Evolutionary conservation across 768 basidiomycete genomes (phyloP), one percentile per base, ranked within the genome.

Genomic region (Phaffia tasmanica): DNA sequence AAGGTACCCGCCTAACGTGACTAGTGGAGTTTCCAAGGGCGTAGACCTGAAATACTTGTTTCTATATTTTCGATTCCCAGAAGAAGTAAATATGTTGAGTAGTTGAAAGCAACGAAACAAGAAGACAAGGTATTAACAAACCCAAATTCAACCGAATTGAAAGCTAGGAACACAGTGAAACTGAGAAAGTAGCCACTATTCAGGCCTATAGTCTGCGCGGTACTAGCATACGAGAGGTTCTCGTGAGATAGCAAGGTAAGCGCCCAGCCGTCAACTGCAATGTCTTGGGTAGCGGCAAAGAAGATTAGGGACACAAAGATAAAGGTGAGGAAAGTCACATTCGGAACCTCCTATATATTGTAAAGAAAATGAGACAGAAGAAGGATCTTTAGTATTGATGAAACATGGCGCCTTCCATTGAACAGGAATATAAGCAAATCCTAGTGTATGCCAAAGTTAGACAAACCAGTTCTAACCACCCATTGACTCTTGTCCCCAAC

Each of bases 281-380:
- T 98, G 76, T 98, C 93, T 84, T 99, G 95, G 0, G 95, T 99
- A 8, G 95, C 95, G 21, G 95, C 92, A 72, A 98, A 88, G 71
- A 91, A 83, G 46, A 99, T 93, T 49, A 99, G 83, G 35, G 85
- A 81, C 1, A 91, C 89, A 74, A 97, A 99, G 25, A 92, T 78
- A 58, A 82, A 78, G 3, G 94, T 94, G 53, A 99, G 79, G 71
- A 86, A 83, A 25, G 77, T 72, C 32, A 99, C 80, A 76, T 94
- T 82, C 48, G 91, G 81, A 56, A 83, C 83, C 16, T 94, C 89
- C 94, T 97, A 76, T 25, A 4, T 32, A 16, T 8, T 8, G 2
- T 32, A 58, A 47, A 65, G 51, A 58, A 30, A 30, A 11, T 1
- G n/a, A 59, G 21, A 25, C 1, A 62, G 64, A 71, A 57, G 50